Evolutionary conservation across 2,329 filamentous ascomycete species (phyloP), one percentile per base, ranked within the genome.

Genomic region (Periconia macrospinosa): DNA sequence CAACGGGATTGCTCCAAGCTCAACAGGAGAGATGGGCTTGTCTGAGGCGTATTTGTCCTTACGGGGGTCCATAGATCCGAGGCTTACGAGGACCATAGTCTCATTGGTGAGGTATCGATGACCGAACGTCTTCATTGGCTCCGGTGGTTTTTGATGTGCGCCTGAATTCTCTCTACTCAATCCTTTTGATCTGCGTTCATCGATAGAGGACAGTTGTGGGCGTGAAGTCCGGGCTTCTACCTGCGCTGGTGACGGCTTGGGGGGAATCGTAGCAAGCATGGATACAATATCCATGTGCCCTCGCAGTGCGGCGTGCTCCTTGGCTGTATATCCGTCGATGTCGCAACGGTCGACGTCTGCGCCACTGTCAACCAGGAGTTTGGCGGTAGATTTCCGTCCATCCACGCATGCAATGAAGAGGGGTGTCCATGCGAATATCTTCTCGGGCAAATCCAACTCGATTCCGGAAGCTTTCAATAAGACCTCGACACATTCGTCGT

Each of bases 51-150:
- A 23, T 37, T 10, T 37, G 18, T 85, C 83, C 75, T 94, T 96
- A 50, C 92, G 86, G 77, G 90, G 90, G 69, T 99, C 94, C 90
- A 97, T 96, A 0, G 91, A 93, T 0, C 94, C 94, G 9, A 99
- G 79, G 66, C 91, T 97, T 64, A 99, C 92, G 46, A 97, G 81
- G 3, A 99, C 85, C 79, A 99, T 87, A 58, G 90, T 90, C 66
- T 96, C 88, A 48, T 95, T 86, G 17, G 86, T 95, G 47, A 99
- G 82, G 75, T 97, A 99, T 50, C 93, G 86, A 79, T 99, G 94
- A 52, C 94, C 94, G 73, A 97, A 99, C 1, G 91, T 90, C 75
- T 97, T 97, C 60, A 97, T 84, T 6, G 92, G 88, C 59, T 97
- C 91, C 2, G 86, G 79, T 7, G 81, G 76, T 47, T 86, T 81